phyloP scores from a whole-genome alignment of 306 rosid genomes.

The Inga leiocalycina region DNA sequence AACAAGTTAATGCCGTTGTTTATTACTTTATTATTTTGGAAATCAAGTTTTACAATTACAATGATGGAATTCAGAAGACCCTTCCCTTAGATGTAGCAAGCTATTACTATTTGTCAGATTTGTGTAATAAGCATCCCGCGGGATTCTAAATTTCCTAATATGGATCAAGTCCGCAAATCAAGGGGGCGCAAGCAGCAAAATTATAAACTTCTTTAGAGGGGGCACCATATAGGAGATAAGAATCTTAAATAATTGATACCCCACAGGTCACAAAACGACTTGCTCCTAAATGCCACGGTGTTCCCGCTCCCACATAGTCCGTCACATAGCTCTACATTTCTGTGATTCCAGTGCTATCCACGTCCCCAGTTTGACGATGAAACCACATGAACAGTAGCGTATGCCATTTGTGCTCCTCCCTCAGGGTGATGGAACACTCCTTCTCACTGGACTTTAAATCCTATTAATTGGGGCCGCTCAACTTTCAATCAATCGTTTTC shows the following conservation, averaged over 20 bases:
- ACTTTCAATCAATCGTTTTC: conserved; percentile 30
- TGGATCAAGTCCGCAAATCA: neutral
- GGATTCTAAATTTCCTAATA: neutral
- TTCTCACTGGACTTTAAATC: conserved; percentile 16
- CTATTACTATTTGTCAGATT: too few species aligned
- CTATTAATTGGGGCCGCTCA: conserved; percentile 16
- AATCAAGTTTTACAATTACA: neutral
- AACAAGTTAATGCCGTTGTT: neutral
- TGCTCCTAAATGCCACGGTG: conserved; percentile 6
- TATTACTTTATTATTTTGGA: too few species aligned
- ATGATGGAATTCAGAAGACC: neutral
- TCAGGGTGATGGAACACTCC: neutral
- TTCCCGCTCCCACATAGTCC: neutral
- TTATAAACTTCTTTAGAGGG: neutral
- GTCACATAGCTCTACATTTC: neutral
- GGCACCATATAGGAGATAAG: neutral
- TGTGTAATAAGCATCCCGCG: neutral
- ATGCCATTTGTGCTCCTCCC: conserved; percentile 26
- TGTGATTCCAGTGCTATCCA: neutral
- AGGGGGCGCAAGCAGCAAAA: neutral
- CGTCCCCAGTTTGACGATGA: conserved; percentile 27
- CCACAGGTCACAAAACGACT: neutral
- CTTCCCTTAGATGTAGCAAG: neutral
- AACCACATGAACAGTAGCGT: conserved; percentile 2
- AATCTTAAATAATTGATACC: conserved; percentile 20